phyloP scores from a whole-genome alignment of 2,329 filamentous ascomycete species.

The Penicillium vulpinum region DNA sequence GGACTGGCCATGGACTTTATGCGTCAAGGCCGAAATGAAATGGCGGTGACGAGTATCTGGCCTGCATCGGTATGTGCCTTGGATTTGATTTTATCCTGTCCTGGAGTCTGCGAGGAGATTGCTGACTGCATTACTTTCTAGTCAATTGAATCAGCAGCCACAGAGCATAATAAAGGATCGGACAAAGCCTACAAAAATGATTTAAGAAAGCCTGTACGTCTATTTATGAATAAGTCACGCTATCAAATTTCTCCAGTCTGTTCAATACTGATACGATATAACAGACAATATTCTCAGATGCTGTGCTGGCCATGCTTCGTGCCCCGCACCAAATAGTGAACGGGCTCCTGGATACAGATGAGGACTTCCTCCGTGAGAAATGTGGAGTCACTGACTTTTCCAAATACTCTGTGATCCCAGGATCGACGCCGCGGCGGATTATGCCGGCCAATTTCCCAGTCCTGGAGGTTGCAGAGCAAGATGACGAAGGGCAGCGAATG shows the following conservation, averaged over 20 bases:
- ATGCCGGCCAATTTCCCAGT: constrained; percentile 73
- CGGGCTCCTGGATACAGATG: constrained; percentile 71
- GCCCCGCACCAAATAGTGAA: constrained; percentile 64
- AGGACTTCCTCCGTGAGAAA: constrained; percentile 72
- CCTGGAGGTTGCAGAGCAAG: constrained; percentile 72
- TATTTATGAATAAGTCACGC: neutral
- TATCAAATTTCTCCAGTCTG: neutral
- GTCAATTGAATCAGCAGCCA: constrained; percentile 75
- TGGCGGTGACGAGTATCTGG: constrained; percentile 83
- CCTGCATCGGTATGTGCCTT: constrained; percentile 64
- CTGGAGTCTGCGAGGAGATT: neutral
- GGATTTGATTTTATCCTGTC: neutral
- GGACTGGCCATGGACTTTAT: constrained; percentile 80
- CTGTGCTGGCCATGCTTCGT: constrained; percentile 69
- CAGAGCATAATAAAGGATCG: constrained; percentile 52
- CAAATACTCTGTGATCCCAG: constrained; percentile 68
- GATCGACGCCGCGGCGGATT: constrained; percentile 67
- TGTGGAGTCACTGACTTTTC: constrained; percentile 68
- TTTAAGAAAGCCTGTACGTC: constrained; percentile 60
- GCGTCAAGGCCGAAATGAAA: constrained; percentile 62
- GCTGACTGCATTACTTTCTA: constrained; percentile 25
- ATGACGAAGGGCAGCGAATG: constrained; percentile 71
- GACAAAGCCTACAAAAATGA: constrained; percentile 55
- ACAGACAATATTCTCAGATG: constrained; percentile 72
- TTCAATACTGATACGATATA: constrained; percentile 9